phyloP scores from a whole-genome alignment of 495 filamentous ascomycete species.

The Rusavskia elegans region DNA sequence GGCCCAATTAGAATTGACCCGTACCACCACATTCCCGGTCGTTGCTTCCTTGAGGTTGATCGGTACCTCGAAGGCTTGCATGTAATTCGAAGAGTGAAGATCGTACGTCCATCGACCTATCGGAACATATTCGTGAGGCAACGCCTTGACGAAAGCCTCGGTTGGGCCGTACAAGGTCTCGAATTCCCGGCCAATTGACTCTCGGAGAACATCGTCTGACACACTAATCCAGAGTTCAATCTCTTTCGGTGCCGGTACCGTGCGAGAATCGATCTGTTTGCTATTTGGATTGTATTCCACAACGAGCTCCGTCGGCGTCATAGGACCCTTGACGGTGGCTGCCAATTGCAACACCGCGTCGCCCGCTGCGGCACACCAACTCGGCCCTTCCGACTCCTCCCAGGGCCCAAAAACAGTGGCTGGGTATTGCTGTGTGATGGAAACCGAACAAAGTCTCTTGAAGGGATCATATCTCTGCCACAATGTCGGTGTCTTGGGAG shows the following conservation, averaged over 20 bases:
- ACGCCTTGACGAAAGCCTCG: neutral
- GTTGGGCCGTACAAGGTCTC: neutral
- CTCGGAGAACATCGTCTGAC: neutral
- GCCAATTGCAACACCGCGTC: conserved; percentile 26
- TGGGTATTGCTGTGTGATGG: neutral
- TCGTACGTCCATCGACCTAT: conserved; percentile 30
- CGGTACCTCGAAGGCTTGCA: conserved; percentile 24
- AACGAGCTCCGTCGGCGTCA: conserved; percentile 30
- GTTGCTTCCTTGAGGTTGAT: conserved; percentile 23
- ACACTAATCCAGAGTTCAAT: conserved; percentile 30
- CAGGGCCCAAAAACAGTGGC: neutral
- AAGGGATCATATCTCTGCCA: neutral
- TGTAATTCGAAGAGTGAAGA: conserved; percentile 15
- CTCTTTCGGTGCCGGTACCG: conserved; percentile 23
- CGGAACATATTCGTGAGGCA: conserved; percentile 14
- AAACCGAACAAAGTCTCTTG: neutral
- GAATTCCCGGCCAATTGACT: neutral
- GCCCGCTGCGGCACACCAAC: conserved; percentile 19
- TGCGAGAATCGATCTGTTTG: conserved; percentile 16
- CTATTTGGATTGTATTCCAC: conserved; percentile 29
- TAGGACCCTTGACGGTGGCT: conserved; percentile 19
- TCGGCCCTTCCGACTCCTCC: neutral
- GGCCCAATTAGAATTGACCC: conserved; percentile 34
- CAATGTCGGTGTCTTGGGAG: neutral
- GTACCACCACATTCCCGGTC: conserved; percentile 26